Conservation (phyloP, 805 yeast genomes). For the Candida ulmi region DNA sequence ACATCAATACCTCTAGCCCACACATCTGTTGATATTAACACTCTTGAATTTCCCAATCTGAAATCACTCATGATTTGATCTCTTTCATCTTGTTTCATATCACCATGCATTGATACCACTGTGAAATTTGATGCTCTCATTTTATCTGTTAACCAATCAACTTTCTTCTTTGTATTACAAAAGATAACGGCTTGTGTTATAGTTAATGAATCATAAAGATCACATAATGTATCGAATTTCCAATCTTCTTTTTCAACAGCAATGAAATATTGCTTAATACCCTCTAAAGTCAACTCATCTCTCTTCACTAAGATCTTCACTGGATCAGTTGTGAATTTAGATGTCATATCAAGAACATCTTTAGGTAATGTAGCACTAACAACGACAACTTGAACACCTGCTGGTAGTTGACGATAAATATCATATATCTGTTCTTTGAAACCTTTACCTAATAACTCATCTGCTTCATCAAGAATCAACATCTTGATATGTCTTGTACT, state of each 20-base stretch:
- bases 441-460: conserved; percentile 87
- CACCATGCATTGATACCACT: conserved; percentile 95
- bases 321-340: conserved; percentile 90
- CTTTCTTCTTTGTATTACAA: conserved; percentile 95
- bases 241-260: conserved; percentile 89
- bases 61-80: conserved; percentile 94
- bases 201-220: conserved; percentile 88
- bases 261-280: conserved; percentile 87
- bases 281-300: conserved; percentile 91
- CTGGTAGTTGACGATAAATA: conserved; percentile 78
- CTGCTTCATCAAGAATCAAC: conserved; percentile 94
- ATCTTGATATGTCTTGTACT: conserved; percentile 74
- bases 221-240: conserved; percentile 93
- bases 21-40: conserved; percentile 92
- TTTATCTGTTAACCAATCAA: conserved; percentile 81
- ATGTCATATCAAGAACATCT: conserved; percentile 87
- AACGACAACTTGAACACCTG: conserved; percentile 85
- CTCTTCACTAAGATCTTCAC: conserved; percentile 89
- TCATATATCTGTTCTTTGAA: conserved; percentile 95
- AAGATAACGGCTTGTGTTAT: conserved; percentile 97
- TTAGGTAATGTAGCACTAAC: conserved; percentile 92
- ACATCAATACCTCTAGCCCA: conserved; percentile 99
- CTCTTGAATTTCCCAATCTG: conserved; percentile 89
- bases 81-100: conserved; percentile 91
- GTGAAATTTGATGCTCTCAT: conserved; percentile 80